Evolutionary conservation across 129 eudicot species (phyloP).

Genomic region (Solidago caesia): DNA sequence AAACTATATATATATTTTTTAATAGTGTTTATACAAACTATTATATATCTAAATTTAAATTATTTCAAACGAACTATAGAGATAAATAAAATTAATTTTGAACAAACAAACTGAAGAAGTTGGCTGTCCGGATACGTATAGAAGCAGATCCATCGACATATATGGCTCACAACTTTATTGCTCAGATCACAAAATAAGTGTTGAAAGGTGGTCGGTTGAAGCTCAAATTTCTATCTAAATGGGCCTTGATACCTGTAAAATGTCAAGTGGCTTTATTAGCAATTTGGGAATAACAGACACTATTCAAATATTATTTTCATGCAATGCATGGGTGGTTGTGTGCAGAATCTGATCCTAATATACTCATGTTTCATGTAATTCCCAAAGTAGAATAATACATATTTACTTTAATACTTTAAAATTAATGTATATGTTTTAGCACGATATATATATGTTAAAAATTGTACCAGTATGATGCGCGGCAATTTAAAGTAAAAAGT

Average conservation of each 20-base stretch:
- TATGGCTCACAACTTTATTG: conserved; percentile 16
- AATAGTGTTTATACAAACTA: neutral
- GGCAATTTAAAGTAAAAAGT: no score
- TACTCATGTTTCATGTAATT: conserved; percentile 13
- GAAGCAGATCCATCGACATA: neutral
- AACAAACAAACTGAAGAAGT: neutral
- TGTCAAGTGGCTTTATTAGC: conserved; percentile 20
- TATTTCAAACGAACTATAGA: neutral
- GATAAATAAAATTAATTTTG: neutral
- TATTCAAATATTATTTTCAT: conserved; percentile 5
- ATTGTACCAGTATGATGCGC: no score
- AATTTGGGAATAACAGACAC: neutral
- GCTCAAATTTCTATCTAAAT: conserved; percentile 28
- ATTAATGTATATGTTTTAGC: no score
- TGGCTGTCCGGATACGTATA: neutral
- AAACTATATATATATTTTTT: neutral
- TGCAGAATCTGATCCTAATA: conserved; percentile 27
- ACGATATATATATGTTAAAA: no score
- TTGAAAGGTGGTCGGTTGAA: conserved; percentile 36
- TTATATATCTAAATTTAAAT: neutral
- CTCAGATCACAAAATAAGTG: conserved; percentile 25
- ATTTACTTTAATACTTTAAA: no score
- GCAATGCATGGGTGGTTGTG: conserved; percentile 20
- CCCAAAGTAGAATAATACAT: neutral
- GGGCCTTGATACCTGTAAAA: conserved; percentile 35